Evolutionary conservation across 1,284 basidiomycete genomes (phyloP).

Genomic region (Grifola frondosa): DNA sequence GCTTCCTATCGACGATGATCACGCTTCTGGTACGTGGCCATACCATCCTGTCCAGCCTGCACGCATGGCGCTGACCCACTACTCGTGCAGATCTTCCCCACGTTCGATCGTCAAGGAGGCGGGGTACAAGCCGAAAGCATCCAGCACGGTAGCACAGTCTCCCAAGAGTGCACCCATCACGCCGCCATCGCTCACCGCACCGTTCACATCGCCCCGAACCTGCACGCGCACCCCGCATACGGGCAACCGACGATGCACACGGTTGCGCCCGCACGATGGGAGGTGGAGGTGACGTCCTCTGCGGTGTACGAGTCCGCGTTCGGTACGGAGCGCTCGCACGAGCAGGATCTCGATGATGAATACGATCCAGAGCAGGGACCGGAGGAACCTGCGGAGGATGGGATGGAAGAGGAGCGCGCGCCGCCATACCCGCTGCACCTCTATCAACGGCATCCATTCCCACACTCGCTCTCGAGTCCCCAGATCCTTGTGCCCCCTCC

Average conservation of each 20-base stretch:
- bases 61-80: not conserved
- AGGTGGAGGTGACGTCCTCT: no score
- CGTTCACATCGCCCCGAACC: slow-evolving; percentile 6
- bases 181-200: slow-evolving; percentile 15
- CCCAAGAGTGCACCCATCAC: slow-evolving; percentile 25
- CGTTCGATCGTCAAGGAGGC: slow-evolving; percentile 63
- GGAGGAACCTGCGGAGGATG: not conserved
- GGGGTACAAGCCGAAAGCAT: slow-evolving; percentile 45
- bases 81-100: slow-evolving; percentile 67
- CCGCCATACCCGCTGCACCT: slow-evolving; percentile 17
- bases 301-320: no score
- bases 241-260: slow-evolving; percentile 8
- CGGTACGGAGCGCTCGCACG: no score
- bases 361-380: slow-evolving; percentile 3
- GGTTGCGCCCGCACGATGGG: no score
- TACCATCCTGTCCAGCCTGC: not conserved
- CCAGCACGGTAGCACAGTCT: slow-evolving; percentile 24
- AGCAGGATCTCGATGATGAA: slow-evolving; percentile 14
- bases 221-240: slow-evolving; percentile 1
- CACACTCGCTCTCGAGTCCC: slow-evolving; percentile 27
- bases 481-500: slow-evolving; percentile 14
- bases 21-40: slow-evolving; percentile 68
- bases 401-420: slow-evolving; percentile 13
- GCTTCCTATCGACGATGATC: slow-evolving; percentile 71
- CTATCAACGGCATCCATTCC: slow-evolving; percentile 30